Base-by-base conservation (phyloP, 2,329 filamentous ascomycete genomes). In the Exophiala oligosperma region DNA sequence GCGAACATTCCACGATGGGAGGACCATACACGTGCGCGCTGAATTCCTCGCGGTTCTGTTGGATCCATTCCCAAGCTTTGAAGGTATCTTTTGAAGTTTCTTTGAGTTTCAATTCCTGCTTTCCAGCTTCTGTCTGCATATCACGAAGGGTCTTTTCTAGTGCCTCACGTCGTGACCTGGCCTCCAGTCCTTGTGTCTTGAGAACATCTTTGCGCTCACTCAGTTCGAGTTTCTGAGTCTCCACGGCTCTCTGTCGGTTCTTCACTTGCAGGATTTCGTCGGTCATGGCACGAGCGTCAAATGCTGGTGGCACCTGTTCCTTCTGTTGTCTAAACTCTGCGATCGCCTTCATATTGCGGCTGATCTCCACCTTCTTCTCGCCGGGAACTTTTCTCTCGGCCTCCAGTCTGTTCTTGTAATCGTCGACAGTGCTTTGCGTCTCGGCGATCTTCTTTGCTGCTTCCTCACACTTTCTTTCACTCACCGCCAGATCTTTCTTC, bases 21-120 rank as follows among this genome's bases (percentile, higher is more conserved):
- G 92, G 92, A 0, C 90, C 91, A 69, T 89, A 91, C 3, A 97
- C 86, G 57, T 88, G 81, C 64, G 88, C 85, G 68, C 89, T 83
- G 63, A 97, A 94, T 49, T 82, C 73, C 54, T 81, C 70, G 59
- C 81, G 81, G 70, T 99, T 85, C 2, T 84, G 72, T 68, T 90
- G 82, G 52, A 97, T 81, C 92, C 93, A 99, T 43, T 86, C 80
- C 86, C 91, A 96, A 1, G 87, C 91, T 64, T 71, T 77, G 9
- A 82, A 82, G 2, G 88, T 84, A 56, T 97, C 89, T 0, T 70
- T 70, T 9, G 87, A 88, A 0, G 81, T 14, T 4, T 70, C 79
- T 52, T 78, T 79, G 54, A 99, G 80, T 63, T 88, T 84, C 49
- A 76, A 84, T 55, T 89, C 77, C 64, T 91, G 87, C 68, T 90